These are phyloP conservation scores for Choiromyces venosus DNA, from an alignment of 495 filamentous ascomycete genomes.

Conservation along the genomic window DNA sequence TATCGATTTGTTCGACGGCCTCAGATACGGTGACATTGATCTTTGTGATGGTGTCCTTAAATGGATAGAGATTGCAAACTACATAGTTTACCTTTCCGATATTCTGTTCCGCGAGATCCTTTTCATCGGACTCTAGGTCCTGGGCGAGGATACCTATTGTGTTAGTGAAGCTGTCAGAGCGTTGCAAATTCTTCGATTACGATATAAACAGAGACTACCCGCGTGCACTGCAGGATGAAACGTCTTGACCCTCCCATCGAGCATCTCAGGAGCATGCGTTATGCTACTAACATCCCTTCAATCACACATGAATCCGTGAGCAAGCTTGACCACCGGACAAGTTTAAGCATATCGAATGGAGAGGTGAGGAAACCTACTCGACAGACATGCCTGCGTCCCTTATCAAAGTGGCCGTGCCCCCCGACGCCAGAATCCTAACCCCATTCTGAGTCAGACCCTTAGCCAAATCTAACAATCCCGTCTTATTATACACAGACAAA, in stretches of 20 bases:
- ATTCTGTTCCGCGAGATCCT: constrained; percentile 91
- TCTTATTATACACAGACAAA: constrained; percentile 97
- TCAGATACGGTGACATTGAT: constrained; percentile 92
- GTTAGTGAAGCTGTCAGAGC: not conserved
- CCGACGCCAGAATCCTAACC: constrained; percentile 85
- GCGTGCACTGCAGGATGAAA: constrained; percentile 92
- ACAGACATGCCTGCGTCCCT: constrained; percentile 89
- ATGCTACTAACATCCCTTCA: constrained; percentile 87
- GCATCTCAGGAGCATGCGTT: constrained; percentile 97
- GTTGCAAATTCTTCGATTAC: not conserved
- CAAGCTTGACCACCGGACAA: not conserved
- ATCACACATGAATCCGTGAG: constrained; percentile 13
- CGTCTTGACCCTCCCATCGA: constrained; percentile 91
- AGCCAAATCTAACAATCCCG: constrained; percentile 87
- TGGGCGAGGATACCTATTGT: constrained; percentile 72
- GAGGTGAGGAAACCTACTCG: constrained; percentile 57
- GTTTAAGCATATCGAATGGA: not conserved
- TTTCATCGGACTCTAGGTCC: constrained; percentile 84
- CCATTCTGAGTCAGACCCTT: constrained; percentile 87
- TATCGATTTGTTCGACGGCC: constrained; percentile 96
- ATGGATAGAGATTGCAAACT: constrained; percentile 96
- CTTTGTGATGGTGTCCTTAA: constrained; percentile 94
- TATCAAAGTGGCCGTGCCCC: constrained; percentile 89
- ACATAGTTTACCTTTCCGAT: constrained; percentile 97
- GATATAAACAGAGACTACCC: constrained; percentile 21